Conservation (phyloP, 129 eudicot genomes). For the Logfia minima region DNA sequence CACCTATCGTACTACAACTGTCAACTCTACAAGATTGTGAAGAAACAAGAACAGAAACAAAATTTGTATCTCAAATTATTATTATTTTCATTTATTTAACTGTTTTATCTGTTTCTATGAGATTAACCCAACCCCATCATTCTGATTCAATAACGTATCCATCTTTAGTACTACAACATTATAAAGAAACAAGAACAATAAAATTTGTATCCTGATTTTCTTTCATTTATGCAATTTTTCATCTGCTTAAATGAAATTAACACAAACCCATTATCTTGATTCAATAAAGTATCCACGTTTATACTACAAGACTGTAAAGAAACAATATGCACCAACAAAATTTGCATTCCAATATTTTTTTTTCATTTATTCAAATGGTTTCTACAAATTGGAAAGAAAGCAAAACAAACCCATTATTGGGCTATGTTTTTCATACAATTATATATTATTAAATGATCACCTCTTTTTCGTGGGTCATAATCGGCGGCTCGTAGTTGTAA, state of each 20-base stretch:
- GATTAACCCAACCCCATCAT: neutral
- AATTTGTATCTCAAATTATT: neutral
- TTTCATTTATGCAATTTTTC: slow-evolving; percentile 14
- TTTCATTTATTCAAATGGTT: neutral
- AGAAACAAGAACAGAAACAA: slow-evolving; percentile 8
- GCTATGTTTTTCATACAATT: neutral
- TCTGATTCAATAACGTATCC: neutral
- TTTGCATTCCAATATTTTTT: neutral
- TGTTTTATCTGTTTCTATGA: neutral
- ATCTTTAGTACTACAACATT: neutral
- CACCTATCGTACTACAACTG: neutral
- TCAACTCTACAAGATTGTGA: slow-evolving; percentile 16
- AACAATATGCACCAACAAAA: neutral
- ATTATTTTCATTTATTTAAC: slow-evolving; percentile 11
- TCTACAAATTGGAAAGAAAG: slow-evolving; percentile 18
- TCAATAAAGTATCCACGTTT: neutral
- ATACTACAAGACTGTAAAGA: neutral
- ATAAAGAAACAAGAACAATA: neutral
- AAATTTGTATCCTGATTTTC: neutral
- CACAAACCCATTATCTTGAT: neutral
- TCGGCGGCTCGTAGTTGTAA: slow-evolving; percentile 6
- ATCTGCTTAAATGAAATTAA: neutral
- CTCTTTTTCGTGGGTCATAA: slow-evolving; percentile 18
- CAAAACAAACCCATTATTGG: slow-evolving; percentile 19
- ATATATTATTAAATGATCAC: slow-evolving; percentile 13